Evolutionary conservation across 2,329 filamentous ascomycete species (phyloP).

Genomic region (Mariannaea elegans): DNA sequence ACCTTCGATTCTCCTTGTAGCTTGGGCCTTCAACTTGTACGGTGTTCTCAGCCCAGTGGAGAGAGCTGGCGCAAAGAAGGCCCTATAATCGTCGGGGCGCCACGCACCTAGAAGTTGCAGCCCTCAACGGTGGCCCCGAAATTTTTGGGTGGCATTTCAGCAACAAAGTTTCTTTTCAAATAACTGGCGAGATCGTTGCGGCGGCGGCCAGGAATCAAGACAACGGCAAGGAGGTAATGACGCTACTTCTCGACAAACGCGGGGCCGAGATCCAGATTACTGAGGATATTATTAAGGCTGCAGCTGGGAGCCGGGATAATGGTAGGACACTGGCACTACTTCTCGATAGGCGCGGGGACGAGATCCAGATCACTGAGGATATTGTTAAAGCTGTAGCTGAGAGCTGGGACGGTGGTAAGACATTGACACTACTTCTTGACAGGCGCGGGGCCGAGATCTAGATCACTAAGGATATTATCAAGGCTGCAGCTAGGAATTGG

Average conservation of each 20-base stretch:
- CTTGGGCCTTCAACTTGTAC: slow-evolving; percentile 5
- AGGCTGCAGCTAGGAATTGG: too few species aligned
- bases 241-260: neutral
- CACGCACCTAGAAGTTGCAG: slow-evolving; percentile 7
- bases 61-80: neutral
- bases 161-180: neutral
- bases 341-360: neutral
- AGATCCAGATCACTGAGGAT: too few species aligned
- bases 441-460: too few species aligned
- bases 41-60: slow-evolving; percentile 9
- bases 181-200: neutral
- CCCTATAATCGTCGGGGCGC: neutral
- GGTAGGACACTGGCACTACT: neutral
- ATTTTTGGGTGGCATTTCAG: slow-evolving; percentile 9
- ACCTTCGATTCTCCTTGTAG: neutral
- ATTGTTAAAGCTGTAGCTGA: too few species aligned
- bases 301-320: neutral
- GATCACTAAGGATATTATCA: too few species aligned
- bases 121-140: neutral
- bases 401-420: too few species aligned
- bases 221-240: neutral
- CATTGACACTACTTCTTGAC: too few species aligned
- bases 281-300: neutral
- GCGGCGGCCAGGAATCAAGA: neutral
- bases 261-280: neutral